These are phyloP conservation scores for Tritrichomonas musculus DNA, from an alignment of 208 protist species.

Conservation along the genomic window DNA sequence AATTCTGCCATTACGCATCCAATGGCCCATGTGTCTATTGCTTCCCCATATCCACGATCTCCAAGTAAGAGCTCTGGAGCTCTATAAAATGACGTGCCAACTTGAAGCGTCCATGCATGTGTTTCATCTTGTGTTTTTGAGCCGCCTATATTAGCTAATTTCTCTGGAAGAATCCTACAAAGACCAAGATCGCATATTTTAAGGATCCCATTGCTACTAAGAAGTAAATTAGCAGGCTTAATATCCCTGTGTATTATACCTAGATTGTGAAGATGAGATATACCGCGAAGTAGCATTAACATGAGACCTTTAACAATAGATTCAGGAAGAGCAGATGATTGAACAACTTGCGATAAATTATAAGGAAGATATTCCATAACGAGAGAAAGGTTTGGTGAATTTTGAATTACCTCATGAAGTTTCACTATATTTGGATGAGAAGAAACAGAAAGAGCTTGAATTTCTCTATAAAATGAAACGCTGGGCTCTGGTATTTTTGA, in stretches of 20 bases:
- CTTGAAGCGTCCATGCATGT: slow-evolving; percentile 44
- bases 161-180: background rate
- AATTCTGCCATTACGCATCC: slow-evolving; percentile 93
- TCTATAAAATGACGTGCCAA: slow-evolving; percentile 83
- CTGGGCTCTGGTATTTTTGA: slow-evolving; percentile 31
- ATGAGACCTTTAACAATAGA: background rate
- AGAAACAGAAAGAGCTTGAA: slow-evolving; percentile 4
- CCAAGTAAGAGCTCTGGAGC: slow-evolving; percentile 91
- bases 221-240: background rate
- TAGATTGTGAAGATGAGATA: background rate
- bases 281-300: background rate
- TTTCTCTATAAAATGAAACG: slow-evolving; percentile 3
- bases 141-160: background rate
- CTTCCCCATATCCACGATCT: slow-evolving; percentile 73
- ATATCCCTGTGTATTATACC: slow-evolving; percentile 24
- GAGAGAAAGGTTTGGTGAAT: background rate
- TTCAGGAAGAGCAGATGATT: background rate
- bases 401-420: slow-evolving; percentile 9
- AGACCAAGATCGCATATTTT: slow-evolving; percentile 21
- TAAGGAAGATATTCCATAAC: slow-evolving; percentile 36
- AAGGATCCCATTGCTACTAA: background rate
- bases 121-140: background rate
- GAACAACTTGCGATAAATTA: slow-evolving; percentile 10
- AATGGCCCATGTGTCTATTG: slow-evolving; percentile 90
- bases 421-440: slow-evolving; percentile 27